phyloP scores from a whole-genome alignment of 805 yeast genomes.

The Cyberlindnera amylophila region DNA sequence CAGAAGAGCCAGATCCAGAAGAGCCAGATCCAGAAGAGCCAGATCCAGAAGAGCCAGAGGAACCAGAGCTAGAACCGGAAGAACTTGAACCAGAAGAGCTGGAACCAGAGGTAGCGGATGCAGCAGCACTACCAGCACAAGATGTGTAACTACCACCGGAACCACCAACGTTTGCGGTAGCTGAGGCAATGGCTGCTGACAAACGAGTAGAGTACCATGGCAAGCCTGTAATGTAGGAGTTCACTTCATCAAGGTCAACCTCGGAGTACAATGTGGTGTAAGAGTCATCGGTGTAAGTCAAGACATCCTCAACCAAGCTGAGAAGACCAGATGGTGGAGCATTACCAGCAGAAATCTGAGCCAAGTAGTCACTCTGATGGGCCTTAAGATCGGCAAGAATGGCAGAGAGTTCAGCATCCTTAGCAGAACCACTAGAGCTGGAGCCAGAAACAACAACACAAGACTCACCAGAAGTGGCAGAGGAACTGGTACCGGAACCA shows the following conservation, averaged over 20 bases:
- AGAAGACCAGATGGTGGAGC: constrained; percentile 29
- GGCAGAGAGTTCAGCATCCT: constrained; percentile 7
- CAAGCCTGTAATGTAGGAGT: constrained; percentile 28
- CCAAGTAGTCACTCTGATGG: constrained; percentile 21
- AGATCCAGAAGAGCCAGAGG: no score
- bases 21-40: no score
- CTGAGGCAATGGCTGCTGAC: constrained; percentile 6
- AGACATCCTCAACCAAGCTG: constrained; percentile 24
- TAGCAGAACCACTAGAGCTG: no score
- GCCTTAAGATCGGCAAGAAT: constrained; percentile 17
- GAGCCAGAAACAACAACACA: no score
- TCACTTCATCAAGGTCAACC: constrained; percentile 26
- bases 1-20: no score
- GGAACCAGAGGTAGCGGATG: no score
- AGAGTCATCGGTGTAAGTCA: constrained; percentile 32
- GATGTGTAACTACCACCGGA: constrained; percentile 5
- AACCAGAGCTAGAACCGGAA: no score
- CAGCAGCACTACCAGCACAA: no score
- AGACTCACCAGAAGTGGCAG: constrained; percentile 3
- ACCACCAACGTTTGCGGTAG: no score
- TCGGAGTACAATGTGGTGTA: constrained; percentile 30
- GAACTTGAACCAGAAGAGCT: no score
- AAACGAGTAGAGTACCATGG: constrained; percentile 31
- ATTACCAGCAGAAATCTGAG: constrained; percentile 20
- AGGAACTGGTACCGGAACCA: not conserved